Evolutionary conservation across 805 yeast species (phyloP), one percentile per base, ranked within the genome.

Genomic region (Maudiozyma pseudohumilis): DNA sequence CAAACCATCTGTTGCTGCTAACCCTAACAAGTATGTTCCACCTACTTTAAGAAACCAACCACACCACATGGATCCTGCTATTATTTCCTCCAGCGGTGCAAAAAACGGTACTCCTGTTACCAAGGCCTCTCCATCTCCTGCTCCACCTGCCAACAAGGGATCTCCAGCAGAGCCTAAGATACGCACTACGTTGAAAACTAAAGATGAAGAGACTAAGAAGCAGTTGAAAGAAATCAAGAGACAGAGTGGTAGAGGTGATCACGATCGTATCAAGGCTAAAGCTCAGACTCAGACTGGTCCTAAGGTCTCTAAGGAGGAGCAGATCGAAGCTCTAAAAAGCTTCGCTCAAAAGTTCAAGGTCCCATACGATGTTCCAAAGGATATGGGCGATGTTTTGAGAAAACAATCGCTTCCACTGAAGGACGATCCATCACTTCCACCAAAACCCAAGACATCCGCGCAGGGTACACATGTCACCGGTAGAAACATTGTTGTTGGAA

Each of bases 301-400:
- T 27, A 31, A 34, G 24, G 39, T 27, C 6, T 29, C 43, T 6
- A 70, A 76, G 54, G 59, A 75, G 53, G 72, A 74, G 44, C 86
- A 80, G 54, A 70, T 81, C 44, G 77, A 77, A 44, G 74, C 83
- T 9, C 65, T 85, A 39, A 76, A 74, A 44, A 84, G 82, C 52
- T 87, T 88, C 54, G 75, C 94, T 28, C 85, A 83, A 34, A 81
- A 74, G 47, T 83, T 85, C 60, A 84, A 84, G 59, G 74, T 87
- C 22, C 81, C 80, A 2, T 74, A 73, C 25, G 64, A 64, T 34
- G 60, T 66, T 44, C 89, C 94, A 17, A 58, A 50, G 20, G 62
- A 57, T 33, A 52, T 57, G 51, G 51, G 48, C 33, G 47, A 48
- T 24, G 46, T 50, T 16, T 24, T 56, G 82, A 33, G 32, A 34